These are phyloP conservation scores for Samsoniella hepiali DNA, from an alignment of 2,329 filamentous ascomycete genomes.

Conservation along the genomic window DNA sequence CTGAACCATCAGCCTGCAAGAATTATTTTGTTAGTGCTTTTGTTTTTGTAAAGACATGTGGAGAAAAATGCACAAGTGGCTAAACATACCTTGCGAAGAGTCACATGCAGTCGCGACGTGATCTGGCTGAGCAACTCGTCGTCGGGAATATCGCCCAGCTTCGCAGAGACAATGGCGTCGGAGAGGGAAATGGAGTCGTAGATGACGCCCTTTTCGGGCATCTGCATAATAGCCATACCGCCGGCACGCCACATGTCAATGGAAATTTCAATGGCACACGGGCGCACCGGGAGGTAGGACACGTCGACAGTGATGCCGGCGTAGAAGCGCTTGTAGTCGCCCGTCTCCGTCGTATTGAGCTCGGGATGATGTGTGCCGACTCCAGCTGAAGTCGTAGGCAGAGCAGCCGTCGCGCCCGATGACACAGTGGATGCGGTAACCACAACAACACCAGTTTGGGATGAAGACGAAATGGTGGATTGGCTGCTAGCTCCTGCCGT, in stretches of 20 bases:
- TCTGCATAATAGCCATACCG: constrained; percentile 6
- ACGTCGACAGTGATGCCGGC: constrained; percentile 7
- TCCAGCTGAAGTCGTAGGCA: neutral
- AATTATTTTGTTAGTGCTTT: neutral
- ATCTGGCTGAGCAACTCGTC: neutral
- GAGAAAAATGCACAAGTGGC: too few species aligned
- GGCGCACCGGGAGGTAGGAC: constrained; percentile 7
- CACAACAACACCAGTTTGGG: too few species aligned
- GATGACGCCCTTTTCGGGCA: constrained; percentile 4
- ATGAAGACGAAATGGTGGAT: neutral
- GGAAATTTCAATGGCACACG: constrained; percentile 4
- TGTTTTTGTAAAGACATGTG: neutral
- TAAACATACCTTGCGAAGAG: constrained; percentile 9
- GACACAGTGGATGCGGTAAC: neutral
- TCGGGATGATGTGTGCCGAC: neutral
- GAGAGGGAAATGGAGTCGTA: constrained; percentile 7
- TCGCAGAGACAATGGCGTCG: neutral
- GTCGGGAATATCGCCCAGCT: neutral
- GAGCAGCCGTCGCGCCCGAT: neutral
- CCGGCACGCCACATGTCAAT: constrained; percentile 4
- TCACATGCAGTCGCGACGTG: neutral
- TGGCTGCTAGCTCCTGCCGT: neutral
- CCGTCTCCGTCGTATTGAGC: neutral
- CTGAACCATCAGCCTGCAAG: neutral
- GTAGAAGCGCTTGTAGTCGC: neutral